Percentiles rank a stretch among this genome's conserved stretches.
Conservation (phyloP, 176 grass and related monocot genomes). For the Leersia perrieri region DNA sequence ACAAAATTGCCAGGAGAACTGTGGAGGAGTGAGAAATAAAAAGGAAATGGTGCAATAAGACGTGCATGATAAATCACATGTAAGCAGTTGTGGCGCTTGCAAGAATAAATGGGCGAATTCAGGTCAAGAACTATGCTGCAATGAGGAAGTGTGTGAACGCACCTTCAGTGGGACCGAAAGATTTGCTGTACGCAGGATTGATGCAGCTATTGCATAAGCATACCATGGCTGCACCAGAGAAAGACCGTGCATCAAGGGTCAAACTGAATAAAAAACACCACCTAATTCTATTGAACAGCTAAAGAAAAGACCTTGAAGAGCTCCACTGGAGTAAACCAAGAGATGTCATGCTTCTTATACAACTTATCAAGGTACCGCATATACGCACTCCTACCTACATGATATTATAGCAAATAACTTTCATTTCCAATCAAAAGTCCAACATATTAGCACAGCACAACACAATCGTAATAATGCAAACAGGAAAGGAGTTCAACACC, state of each 20-base stretch:
- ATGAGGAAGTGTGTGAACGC: not conserved
- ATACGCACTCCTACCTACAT: conserved; percentile 73
- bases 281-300: not conserved
- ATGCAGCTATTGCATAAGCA: conserved; percentile 88
- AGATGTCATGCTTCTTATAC: conserved; percentile 88
- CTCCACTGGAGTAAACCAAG: conserved; percentile 97
- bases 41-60: not conserved
- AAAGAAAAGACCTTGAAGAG: conserved; percentile 76
- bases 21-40: not conserved
- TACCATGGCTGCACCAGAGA: conserved; percentile 83
- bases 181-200: conserved; percentile 86
- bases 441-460: conserved; percentile 2
- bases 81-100: not conserved
- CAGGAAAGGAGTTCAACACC: not conserved
- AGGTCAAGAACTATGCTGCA: not conserved
- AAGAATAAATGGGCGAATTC: not conserved
- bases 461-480: not conserved
- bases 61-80: not conserved
- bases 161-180: conserved; percentile 89
- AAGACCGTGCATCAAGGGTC: conserved; percentile 15
- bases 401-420: not conserved
- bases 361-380: conserved; percentile 76
- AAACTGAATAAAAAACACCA: not conserved
- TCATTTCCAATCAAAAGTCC: not conserved
- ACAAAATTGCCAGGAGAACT: not conserved